phyloP scores from a whole-genome alignment of 1,139 yeast species.

The Kluyveromyces marxianus region DNA sequence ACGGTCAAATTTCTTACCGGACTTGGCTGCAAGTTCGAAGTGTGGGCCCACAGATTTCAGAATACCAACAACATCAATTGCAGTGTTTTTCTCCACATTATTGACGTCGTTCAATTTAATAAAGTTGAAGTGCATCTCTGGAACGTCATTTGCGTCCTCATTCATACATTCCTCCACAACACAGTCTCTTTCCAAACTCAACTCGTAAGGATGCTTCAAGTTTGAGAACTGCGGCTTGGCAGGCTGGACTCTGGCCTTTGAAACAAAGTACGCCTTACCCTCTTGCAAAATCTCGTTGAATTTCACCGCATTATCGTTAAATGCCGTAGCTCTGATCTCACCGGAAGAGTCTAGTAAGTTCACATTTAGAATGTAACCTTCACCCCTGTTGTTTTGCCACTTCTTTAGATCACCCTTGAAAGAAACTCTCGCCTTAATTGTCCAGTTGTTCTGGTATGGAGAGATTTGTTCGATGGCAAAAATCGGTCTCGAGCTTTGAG shows the following conservation, averaged over 20 bases:
- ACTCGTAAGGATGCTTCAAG: conserved; percentile 82
- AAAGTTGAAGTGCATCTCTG: conserved; percentile 71
- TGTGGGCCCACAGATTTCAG: conserved; percentile 68
- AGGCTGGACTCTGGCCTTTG: conserved; percentile 72
- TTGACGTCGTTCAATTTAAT: conserved; percentile 61
- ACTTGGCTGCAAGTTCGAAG: conserved; percentile 81
- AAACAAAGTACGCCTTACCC: conserved; percentile 80
- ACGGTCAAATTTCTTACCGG: conserved; percentile 86
- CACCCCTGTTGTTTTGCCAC: conserved; percentile 82
- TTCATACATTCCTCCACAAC: conserved; percentile 66
- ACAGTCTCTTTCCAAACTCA: conserved; percentile 74
- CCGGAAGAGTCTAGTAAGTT: conserved; percentile 91
- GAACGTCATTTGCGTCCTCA: conserved; percentile 47
- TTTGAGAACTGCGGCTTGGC: conserved; percentile 85
- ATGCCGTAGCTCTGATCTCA: conserved; percentile 93
- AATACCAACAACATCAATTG: conserved; percentile 83
- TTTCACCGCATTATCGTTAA: conserved; percentile 78
- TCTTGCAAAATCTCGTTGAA: conserved; percentile 71
- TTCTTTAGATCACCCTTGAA: conserved; percentile 81
- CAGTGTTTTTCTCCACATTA: conserved; percentile 59
- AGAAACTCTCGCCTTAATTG: conserved; percentile 85
- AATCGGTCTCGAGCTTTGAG: conserved; percentile 35
- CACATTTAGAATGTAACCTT: conserved; percentile 83
- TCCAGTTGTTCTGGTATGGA: conserved; percentile 88
- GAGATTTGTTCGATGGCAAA: conserved; percentile 82